These are phyloP conservation scores for Trametes versicolor DNA, from an alignment of 1,284 basidiomycete genomes.

Conservation along the genomic window DNA sequence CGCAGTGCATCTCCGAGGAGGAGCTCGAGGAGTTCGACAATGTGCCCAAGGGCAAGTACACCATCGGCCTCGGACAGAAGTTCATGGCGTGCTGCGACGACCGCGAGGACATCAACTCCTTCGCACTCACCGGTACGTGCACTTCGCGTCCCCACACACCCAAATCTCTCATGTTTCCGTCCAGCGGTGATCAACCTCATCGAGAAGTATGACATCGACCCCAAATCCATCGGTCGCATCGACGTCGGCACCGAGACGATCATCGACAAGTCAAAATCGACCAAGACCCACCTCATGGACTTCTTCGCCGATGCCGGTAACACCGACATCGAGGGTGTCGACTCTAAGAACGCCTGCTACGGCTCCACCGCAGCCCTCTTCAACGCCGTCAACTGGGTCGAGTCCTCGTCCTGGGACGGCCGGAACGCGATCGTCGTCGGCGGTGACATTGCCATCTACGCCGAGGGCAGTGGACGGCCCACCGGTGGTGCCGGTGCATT, in stretches of 20 bases:
- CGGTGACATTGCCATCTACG: constrained; percentile 98
- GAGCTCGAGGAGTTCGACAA: constrained; percentile 97
- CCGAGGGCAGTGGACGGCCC: constrained; percentile 94
- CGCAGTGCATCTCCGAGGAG: constrained; percentile 92
- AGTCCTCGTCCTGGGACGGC: constrained; percentile 97
- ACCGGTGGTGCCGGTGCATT: constrained; percentile 97
- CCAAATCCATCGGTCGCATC: constrained; percentile 94
- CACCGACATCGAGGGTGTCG: constrained; percentile 98
- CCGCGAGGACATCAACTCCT: constrained; percentile 99
- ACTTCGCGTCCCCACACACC: constrained; percentile 18
- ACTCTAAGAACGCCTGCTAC: constrained; percentile 99
- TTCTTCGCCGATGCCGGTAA: constrained; percentile 94
- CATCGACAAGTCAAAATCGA: constrained; percentile 99
- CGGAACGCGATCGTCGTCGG: constrained; percentile 97
- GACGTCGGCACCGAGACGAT: constrained; percentile 99
- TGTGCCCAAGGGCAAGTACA: constrained; percentile 97
- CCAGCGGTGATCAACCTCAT: constrained; percentile 88
- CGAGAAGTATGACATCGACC: constrained; percentile 96
- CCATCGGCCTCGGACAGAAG: constrained; percentile 98
- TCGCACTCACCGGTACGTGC: constrained; percentile 88
- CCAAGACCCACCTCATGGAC: constrained; percentile 99
- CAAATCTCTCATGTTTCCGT: constrained; percentile 5
- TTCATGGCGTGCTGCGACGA: constrained; percentile 99
- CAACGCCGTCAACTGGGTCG: constrained; percentile 98
- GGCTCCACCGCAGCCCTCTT: constrained; percentile 98